Evolutionary conservation across 345 rosid genomes (phyloP), one percentile per base, ranked within the genome.

Genomic region (Kandelia obovata): DNA sequence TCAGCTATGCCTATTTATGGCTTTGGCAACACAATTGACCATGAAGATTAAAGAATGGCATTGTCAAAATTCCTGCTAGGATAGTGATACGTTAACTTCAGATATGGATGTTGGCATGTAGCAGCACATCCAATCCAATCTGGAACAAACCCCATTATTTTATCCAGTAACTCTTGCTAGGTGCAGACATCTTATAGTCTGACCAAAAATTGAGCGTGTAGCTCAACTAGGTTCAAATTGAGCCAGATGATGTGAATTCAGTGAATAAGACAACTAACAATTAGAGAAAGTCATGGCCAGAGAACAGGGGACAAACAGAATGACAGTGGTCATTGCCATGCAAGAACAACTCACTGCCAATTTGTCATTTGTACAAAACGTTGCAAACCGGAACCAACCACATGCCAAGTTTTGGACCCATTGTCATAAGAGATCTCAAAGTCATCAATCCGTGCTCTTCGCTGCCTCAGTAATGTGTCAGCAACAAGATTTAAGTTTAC

Each of bases 361-460:
- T 94, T 94, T 65, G 98, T 94, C 98, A 91, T 91, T 83, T 88
- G 97, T 68, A 94, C 91, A 81, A 91, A 94, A 25, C 97, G 88
- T 64, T 87, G 90, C 75, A 94, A 82, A 55, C 97, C 93, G 20
- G 96, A 77, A 78, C 99, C 97, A 76, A 67, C 67, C 34, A 88
- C 93, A 64, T 85, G 86, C 97, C 99, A 91, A 58, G 85, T 81
- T 61, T 76, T 82, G 51, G 92, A 76, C 59, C 82, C 68, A 9
- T 80, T 77, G 30, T 95, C 89, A 3, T 81, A 85, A 73, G 77
- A 75, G 79, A 95, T 86, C 79, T 87, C 84, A 75, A 95, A 95
- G 79, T 89, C 97, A 77, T 79, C 84, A 43, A 88, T 95, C 15
- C 88, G 85, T 53, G 90, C 85, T 31, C 79, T 79, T 64, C 86